Evolutionary conservation across 192 early-diverging fungal genomes (phyloP).

Genomic region (Coemansia sp.): DNA sequence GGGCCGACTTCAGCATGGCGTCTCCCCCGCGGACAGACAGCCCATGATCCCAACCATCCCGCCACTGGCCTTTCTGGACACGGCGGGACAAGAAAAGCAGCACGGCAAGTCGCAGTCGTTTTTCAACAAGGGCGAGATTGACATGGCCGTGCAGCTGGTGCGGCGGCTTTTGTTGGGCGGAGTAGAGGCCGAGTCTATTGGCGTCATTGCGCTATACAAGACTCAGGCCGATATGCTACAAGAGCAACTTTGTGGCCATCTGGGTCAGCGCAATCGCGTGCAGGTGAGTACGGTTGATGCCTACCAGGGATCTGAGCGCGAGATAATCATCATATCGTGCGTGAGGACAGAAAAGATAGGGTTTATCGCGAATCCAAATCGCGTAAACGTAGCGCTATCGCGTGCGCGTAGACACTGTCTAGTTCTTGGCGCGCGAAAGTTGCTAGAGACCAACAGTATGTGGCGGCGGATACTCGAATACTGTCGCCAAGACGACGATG

Average conservation of each 20-base stretch:
- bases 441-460: constrained; percentile 46
- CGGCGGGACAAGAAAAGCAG: constrained; percentile 44
- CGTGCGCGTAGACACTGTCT: constrained; percentile 52
- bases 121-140: constrained; percentile 47
- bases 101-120: constrained; percentile 47
- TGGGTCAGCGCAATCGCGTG: constrained; percentile 28
- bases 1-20: constrained; percentile 34
- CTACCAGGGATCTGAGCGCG: constrained; percentile 59
- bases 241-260: constrained; percentile 18
- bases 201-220: constrained; percentile 53
- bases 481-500: constrained; percentile 20
- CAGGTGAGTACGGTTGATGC: constrained; percentile 58
- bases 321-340: constrained; percentile 54
- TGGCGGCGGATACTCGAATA: constrained; percentile 45
- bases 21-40: constrained; percentile 18
- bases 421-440: constrained; percentile 24
- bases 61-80: constrained; percentile 49
- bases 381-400: constrained; percentile 58
- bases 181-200: constrained; percentile 30
- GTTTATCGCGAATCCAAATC: constrained; percentile 53
- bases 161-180: constrained; percentile 19
- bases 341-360: constrained; percentile 53
- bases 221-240: constrained; percentile 44
- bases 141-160: constrained; percentile 38
- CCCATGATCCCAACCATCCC: constrained; percentile 35